phyloP scores from a whole-genome alignment of 2,329 filamentous ascomycete species.

The Cercospora berteroae region DNA sequence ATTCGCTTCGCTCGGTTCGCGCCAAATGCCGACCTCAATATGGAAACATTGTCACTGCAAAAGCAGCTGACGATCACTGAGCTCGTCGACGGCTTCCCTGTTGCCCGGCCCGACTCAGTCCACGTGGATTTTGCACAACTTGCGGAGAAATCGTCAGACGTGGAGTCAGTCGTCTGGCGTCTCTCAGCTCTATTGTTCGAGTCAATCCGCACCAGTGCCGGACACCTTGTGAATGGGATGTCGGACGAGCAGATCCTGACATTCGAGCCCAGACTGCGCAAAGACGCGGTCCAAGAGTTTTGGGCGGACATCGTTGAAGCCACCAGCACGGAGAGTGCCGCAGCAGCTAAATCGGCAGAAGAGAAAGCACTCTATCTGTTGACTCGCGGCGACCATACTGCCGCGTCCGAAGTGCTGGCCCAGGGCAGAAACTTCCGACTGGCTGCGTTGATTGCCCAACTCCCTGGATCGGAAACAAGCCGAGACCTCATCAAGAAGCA shows the following conservation, averaged over 20 bases:
- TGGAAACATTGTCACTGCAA: constrained; percentile 22
- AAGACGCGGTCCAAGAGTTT: constrained; percentile 66
- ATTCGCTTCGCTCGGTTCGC: constrained; percentile 64
- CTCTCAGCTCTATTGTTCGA: constrained; percentile 87
- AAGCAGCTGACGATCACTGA: constrained; percentile 46
- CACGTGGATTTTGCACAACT: constrained; percentile 50
- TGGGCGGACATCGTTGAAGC: constrained; percentile 52
- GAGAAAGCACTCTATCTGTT: constrained; percentile 82
- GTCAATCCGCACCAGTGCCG: constrained; percentile 43
- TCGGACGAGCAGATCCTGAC: constrained; percentile 44
- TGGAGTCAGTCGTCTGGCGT: constrained; percentile 79
- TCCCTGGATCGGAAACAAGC: constrained; percentile 68
- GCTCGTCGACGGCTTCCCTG: constrained; percentile 49
- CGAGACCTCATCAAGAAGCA: constrained; percentile 76
- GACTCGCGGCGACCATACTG: constrained; percentile 72
- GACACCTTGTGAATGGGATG: constrained; percentile 38
- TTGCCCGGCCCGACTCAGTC: constrained; percentile 49
- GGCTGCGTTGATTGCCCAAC: constrained; percentile 78
- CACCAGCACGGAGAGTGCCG: constrained; percentile 47
- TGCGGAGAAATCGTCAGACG: constrained; percentile 38
- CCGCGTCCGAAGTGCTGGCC: constrained; percentile 78
- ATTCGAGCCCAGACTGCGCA: constrained; percentile 42
- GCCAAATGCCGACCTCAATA: constrained; percentile 45
- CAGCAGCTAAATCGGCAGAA: constrained; percentile 64
- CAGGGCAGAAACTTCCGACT: constrained; percentile 76